Base-by-base conservation (phyloP, 2,329 filamentous ascomycete species). In the Emergomyces pasteurianus region DNA sequence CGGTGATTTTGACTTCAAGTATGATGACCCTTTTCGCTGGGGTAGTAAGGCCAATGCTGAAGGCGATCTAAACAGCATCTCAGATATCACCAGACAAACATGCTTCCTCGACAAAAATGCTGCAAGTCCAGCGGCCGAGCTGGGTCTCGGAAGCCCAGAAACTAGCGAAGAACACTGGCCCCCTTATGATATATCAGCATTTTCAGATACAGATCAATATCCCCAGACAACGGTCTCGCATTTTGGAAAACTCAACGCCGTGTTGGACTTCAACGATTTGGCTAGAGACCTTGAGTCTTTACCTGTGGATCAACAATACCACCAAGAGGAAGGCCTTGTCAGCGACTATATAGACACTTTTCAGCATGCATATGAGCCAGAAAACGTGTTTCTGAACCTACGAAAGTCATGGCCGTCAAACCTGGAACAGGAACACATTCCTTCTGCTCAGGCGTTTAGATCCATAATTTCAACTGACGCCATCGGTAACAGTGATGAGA, bases 1-100 rank as follows among this genome's bases (percentile, higher is more conserved):
- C 34, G 52, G 34, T 59, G 46, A 53, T 59, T n/a, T 58, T 58
- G 40, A 59, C 36, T 53, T 53, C 40, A 53, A 59, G 58, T 59
- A 59, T 53, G 58, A 34, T 50, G 43, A 42, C 47, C 47, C 21
- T 43, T 8, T 23, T 53, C 31, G 58, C 21, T 59, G 23, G 43
- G 21, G 58, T 52, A 38, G 36, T 53, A 53, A 52, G 21, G 36
- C 56, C 28, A 59, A 59, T 59, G 58, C 58, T 59, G 58, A 59
- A 59, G 46, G 58, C 28, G n/a, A 49, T 59, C 58, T 53, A 21
- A 52, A 59, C 34, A 59, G 58, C 34, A 31, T 43, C 31, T 36
- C 58, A 53, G 43, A 43, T 53, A 36, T 31, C 47, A 52, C 21
- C 28, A 16, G 16, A 18, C 58, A 52, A 59, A 3, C 47, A 42